Evolutionary conservation across 2,329 filamentous ascomycete species (phyloP), one percentile per base, ranked within the genome.

Genomic region (Beauveria medogensis): DNA sequence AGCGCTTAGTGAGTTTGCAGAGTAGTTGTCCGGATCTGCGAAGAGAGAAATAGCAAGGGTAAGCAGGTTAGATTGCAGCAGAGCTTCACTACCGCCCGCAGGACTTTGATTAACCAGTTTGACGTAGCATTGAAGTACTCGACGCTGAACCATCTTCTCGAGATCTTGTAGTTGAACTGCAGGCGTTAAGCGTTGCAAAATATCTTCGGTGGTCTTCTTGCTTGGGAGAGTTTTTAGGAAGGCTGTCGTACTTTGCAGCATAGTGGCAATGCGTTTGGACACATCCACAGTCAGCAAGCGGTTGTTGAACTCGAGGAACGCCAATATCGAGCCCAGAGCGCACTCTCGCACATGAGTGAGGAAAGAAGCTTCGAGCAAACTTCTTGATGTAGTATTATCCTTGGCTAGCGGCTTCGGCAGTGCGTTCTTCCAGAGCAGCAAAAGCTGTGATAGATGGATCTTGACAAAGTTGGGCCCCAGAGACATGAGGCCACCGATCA

Each of bases 381-480:
- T 93, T 58, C 92, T 85, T 64, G 93, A 87, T 0, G 88, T 85
- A 55, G 91, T 91, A 66, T 94, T 95, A 66, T 97, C 93, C 72
- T 92, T 95, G 40, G 91, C 88, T n/a, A 97, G 75, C 6, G 95
- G 93, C 69, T 95, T 96, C 0, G 95, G 93, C 12, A 99, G 80
- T 0, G 94, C 93, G 73, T 97, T 99, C 74, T 96, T 96, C 94
- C 94, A 99, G 7, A 99, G 78, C 9, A 99, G 78, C 60, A 99
- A 85, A 24, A 99, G 80, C 70, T 99, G 94, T 2, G 92, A 93
- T 8, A 99, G 82, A 74, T 99, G 94, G 26, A 97, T 97, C 75
- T 99, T 99, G 73, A 97, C 93, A 72, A 99, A 99, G 72, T 96
- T 97, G 4, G 94, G 93, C 0, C 94, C 94, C 1, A 99, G 82